Evolutionary conservation across 306 rosid species (phyloP).

Genomic region (Vigna mungo): DNA sequence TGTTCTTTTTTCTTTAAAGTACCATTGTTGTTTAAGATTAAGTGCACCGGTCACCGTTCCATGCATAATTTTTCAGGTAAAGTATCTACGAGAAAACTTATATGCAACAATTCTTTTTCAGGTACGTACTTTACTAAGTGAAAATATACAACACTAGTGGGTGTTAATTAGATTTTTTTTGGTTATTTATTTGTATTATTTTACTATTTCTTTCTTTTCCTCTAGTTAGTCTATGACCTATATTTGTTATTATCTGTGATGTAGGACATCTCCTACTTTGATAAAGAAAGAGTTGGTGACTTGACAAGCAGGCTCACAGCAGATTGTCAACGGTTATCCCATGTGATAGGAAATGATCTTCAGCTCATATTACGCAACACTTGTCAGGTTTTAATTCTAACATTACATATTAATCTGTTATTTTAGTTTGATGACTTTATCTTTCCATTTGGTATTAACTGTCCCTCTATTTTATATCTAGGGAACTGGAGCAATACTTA

Average conservation of each 20-base stretch:
- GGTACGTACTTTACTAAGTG: constrained; percentile 52
- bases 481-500: constrained; percentile 80
- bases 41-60: constrained; percentile 29
- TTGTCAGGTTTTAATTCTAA: constrained; percentile 61
- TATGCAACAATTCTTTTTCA: constrained; percentile 66
- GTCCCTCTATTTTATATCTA: constrained; percentile 51
- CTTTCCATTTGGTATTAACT: constrained; percentile 13
- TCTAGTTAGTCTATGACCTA: not conserved
- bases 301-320: constrained; percentile 85
- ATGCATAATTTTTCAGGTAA: constrained; percentile 61
- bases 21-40: constrained; percentile 23
- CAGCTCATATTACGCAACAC: constrained; percentile 66
- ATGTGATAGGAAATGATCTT: constrained; percentile 70
- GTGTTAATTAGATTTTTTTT: not conserved
- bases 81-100: constrained; percentile 63
- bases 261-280: constrained; percentile 79
- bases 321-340: constrained; percentile 76
- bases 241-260: constrained; percentile 43
- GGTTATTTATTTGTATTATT: constrained; percentile 25
- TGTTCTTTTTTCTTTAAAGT: constrained; percentile 13
- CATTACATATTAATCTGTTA: constrained; percentile 29
- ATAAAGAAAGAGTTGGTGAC: constrained; percentile 74
- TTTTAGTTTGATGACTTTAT: constrained; percentile 22
- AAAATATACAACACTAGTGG: constrained; percentile 3
- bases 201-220: constrained; percentile 14